Evolutionary conservation across 2,329 filamentous ascomycete genomes (phyloP), one percentile per base, ranked within the genome.

Genomic region (Teratosphaeria pseudoeucalypti): DNA sequence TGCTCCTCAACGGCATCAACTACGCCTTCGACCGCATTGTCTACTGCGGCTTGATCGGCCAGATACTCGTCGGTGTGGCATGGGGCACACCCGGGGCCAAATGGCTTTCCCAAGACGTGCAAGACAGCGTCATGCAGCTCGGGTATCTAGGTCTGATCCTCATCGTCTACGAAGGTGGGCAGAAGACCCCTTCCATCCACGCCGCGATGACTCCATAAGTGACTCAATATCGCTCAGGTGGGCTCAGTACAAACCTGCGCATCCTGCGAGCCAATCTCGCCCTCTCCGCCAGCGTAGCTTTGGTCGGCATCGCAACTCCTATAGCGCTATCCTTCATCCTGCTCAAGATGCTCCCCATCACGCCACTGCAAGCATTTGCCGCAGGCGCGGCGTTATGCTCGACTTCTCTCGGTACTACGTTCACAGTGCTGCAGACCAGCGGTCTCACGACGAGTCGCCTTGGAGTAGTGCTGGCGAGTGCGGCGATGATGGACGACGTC

Each of bases 401-500:
- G 1, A 92, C 88, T 0, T 88, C 85, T 59, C 76, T 92, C 0
- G 88, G 88, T 5, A 92, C 88, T 0, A 87, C 84, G 0, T 86
- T 87, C 63, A 81, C 83, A 0, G 79, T 87, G 3, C 73, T 87
- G 0, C 82, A 80, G 0, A 86, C 89, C 9, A 85, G 83, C 2
- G 78, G 78, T 1, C 71, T 86, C 11, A 75, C 74, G n/a, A 70
- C 75, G 1, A 84, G 80, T 9, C 74, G 82, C 1, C 69, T 86
- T 0, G 89, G 75, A 59, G 84, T 74, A 9, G 82, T 94, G 0
- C 77, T 91, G 0, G 82, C 83, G 2, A 85, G 82, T 60, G 88
- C 88, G 0, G 89, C 89, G 0, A 89, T 94, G 82, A 82, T 94
- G 74, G 89, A 94, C 68, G 89, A 94, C 73, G 85, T 92, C 0